Conservation (phyloP, 2,329 filamentous ascomycete genomes). For the Xylariaceae sp. region DNA sequence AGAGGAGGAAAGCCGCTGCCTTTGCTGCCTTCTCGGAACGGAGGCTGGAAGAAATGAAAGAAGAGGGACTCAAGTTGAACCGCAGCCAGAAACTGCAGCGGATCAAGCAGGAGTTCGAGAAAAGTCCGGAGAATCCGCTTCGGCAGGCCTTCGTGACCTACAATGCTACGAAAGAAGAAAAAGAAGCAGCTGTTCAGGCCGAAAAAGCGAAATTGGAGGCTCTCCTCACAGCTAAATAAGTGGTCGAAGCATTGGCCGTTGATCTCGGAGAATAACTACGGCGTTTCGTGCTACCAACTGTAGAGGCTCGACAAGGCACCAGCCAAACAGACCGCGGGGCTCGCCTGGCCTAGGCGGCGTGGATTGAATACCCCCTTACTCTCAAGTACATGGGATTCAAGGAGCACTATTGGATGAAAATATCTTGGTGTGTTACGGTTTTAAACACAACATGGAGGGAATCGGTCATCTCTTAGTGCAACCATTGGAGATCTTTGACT, state of each 20-base stretch:
- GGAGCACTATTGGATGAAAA: too few species aligned
- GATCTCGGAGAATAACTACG: not conserved
- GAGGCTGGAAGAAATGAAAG: constrained; percentile 82
- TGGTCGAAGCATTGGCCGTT: not conserved
- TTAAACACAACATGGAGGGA: too few species aligned
- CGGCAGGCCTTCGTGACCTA: constrained; percentile 79
- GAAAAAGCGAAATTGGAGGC: constrained; percentile 78
- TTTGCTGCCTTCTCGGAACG: constrained; percentile 83
- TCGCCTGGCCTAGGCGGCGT: too few species aligned
- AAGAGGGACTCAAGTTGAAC: constrained; percentile 76
- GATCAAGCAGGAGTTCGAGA: constrained; percentile 92
- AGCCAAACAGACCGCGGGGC: too few species aligned
- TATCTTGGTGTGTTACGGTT: too few species aligned
- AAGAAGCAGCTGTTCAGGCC: constrained; percentile 66
- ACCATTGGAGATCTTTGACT: too few species aligned
- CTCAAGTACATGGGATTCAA: too few species aligned
- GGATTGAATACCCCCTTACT: too few species aligned
- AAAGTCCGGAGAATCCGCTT: constrained; percentile 92
- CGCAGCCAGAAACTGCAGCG: constrained; percentile 83
- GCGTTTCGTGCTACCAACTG: not conserved
- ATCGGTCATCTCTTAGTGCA: too few species aligned
- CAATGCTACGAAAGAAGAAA: constrained; percentile 79
- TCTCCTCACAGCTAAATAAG: constrained; percentile 9
- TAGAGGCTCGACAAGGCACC: too few species aligned
- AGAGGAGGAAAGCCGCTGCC: constrained; percentile 85